These are phyloP conservation scores for Mortierella sp. DNA, from an alignment of 371 early-diverging fungal genomes.

Conservation along the genomic window DNA sequence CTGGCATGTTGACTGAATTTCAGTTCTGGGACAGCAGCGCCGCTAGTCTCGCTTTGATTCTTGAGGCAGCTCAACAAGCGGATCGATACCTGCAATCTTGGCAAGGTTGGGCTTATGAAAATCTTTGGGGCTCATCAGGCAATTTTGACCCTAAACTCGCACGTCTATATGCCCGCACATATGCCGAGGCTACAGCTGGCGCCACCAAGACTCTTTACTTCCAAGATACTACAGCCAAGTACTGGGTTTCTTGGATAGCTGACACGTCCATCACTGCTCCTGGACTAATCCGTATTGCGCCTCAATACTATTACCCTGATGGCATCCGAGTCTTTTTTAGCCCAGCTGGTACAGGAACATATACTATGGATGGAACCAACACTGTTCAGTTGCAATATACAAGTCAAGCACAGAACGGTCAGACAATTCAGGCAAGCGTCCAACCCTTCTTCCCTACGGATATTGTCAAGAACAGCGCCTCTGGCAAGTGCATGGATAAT, in stretches of 20 bases:
- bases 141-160: conserved; percentile 48
- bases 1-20: conserved; percentile 60
- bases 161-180: conserved; percentile 57
- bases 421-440: conserved; percentile 48
- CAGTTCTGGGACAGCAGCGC: conserved; percentile 56
- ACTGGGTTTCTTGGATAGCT: conserved; percentile 56
- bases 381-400: conserved; percentile 48
- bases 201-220: conserved; percentile 46
- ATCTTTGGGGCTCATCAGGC: conserved; percentile 39
- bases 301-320: conserved; percentile 53
- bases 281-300: conserved; percentile 50
- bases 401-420: conserved; percentile 30
- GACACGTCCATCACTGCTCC: conserved; percentile 45
- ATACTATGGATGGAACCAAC: conserved; percentile 47
- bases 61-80: conserved; percentile 31
- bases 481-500: conserved; percentile 46
- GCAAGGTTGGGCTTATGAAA: conserved; percentile 64
- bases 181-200: conserved; percentile 60
- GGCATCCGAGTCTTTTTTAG: conserved; percentile 55
- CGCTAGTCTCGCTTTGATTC: conserved; percentile 22
- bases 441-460: conserved; percentile 54
- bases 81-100: conserved; percentile 60
- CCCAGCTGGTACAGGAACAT: conserved; percentile 37
- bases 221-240: conserved; percentile 50
- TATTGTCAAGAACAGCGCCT: conserved; percentile 35